Conservation (phyloP, 2,329 filamentous ascomycete genomes). For the Metarhizium robertsii region DNA sequence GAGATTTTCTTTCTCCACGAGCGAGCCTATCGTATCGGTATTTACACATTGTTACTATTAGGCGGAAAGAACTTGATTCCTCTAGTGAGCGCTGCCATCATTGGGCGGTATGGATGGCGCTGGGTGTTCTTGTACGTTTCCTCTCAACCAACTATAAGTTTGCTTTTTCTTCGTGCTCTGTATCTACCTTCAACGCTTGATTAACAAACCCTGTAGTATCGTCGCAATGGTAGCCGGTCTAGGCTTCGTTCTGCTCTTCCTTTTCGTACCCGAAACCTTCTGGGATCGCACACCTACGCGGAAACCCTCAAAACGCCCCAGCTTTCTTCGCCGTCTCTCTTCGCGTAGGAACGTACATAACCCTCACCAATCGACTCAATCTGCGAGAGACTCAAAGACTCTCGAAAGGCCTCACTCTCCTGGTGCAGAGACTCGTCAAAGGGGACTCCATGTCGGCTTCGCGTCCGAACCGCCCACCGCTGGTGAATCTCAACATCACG, state of each 20-base stretch:
- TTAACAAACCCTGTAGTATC: constrained; percentile 43
- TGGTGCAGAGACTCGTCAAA: constrained; percentile 13
- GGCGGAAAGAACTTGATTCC: constrained; percentile 89
- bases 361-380: not conserved
- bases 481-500: not conserved
- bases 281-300: constrained; percentile 73
- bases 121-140: constrained; percentile 73
- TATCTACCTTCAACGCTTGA: not conserved
- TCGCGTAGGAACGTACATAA: constrained; percentile 24
- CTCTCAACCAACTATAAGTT: not conserved
- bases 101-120: constrained; percentile 69
- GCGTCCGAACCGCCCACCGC: constrained; percentile 8
- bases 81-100: constrained; percentile 76
- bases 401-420: constrained; percentile 10
- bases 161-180: not conserved
- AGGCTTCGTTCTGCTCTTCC: constrained; percentile 63
- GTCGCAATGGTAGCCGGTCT: constrained; percentile 72
- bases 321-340: constrained; percentile 38
- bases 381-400: constrained; percentile 4
- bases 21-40: constrained; percentile 82
- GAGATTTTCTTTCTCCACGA: constrained; percentile 97
- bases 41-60: constrained; percentile 82
- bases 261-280: constrained; percentile 92
- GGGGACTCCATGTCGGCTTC: constrained; percentile 23
- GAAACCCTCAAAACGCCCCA: constrained; percentile 30